These are phyloP conservation scores for Cryptococcus sp. DNA, from an alignment of 1,284 basidiomycete species.

Conservation along the genomic window DNA sequence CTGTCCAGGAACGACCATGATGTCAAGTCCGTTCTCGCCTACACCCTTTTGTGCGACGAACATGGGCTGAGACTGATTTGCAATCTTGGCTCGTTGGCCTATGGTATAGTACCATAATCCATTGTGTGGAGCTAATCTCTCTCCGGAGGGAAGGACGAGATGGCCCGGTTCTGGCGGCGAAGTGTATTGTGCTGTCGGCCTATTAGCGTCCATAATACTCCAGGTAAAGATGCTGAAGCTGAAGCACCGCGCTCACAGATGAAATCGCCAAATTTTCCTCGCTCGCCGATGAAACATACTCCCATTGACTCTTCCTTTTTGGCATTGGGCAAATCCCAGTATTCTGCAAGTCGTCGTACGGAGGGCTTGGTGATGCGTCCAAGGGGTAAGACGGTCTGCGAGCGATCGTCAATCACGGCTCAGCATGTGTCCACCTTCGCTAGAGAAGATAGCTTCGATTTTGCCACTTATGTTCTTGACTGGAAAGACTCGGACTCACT, in stretches of 20 bases:
- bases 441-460: too few relatives aligned
- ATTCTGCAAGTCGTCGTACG: conserved; percentile 74
- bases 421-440: background rate
- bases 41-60: conserved; percentile 77
- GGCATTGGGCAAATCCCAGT: conserved; percentile 72
- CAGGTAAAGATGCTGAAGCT: background rate
- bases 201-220: background rate
- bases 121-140: conserved; percentile 63
- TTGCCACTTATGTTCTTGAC: too few relatives aligned
- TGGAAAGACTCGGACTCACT: conserved; percentile 32
- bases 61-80: conserved; percentile 64
- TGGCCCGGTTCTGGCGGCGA: conserved; percentile 59
- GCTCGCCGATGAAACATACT: conserved; percentile 92
- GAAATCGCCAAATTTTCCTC: conserved; percentile 71
- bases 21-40: conserved; percentile 57
- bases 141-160: conserved; percentile 66
- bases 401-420: background rate
- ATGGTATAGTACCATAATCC: conserved; percentile 90
- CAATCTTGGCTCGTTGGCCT: conserved; percentile 71
- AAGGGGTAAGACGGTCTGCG: conserved; percentile 76
- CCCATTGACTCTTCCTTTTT: conserved; percentile 88
- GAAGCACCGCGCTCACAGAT: conserved; percentile 59
- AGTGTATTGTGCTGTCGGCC: conserved; percentile 70
- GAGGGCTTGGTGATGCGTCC: conserved; percentile 65
- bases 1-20: conserved; percentile 76